Conservation (phyloP, 2,329 filamentous ascomycete species). For the Aaosphaeria arxii region DNA sequence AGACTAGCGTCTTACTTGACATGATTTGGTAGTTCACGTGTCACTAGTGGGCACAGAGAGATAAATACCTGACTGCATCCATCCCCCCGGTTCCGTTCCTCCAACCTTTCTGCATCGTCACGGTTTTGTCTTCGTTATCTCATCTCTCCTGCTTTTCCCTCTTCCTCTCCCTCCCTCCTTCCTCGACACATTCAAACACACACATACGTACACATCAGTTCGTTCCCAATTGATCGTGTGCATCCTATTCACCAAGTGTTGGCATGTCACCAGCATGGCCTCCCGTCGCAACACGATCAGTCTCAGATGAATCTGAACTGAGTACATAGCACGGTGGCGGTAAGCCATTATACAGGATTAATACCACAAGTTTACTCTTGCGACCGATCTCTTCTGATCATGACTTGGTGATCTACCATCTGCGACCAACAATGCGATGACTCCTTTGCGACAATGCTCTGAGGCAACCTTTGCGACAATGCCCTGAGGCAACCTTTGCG, state of each 20-base stretch:
- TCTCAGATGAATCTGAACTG: not conserved
- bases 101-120: not conserved
- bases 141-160: no score
- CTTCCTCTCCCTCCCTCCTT: no score
- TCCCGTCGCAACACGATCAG: not conserved
- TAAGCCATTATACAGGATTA: not conserved
- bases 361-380: not conserved
- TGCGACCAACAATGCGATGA: not conserved
- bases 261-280: not conserved
- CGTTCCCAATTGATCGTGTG: not conserved
- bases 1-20: not conserved
- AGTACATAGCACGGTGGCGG: not conserved
- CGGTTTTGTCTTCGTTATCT: no score
- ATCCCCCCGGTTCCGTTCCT: not conserved
- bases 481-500: slow-evolving; percentile 3
- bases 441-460: slow-evolving; percentile 2
- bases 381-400: not conserved
- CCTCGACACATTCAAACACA: no score
- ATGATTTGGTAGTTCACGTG: not conserved
- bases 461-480: slow-evolving; percentile 4
- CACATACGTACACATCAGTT: not conserved
- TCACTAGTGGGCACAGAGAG: not conserved
- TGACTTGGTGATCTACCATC: not conserved
- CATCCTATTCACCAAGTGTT: no score
- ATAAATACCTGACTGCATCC: not conserved